These are phyloP conservation scores for Vitis rupestris DNA, from an alignment of 164 flowering plant species.

Conservation along the genomic window DNA sequence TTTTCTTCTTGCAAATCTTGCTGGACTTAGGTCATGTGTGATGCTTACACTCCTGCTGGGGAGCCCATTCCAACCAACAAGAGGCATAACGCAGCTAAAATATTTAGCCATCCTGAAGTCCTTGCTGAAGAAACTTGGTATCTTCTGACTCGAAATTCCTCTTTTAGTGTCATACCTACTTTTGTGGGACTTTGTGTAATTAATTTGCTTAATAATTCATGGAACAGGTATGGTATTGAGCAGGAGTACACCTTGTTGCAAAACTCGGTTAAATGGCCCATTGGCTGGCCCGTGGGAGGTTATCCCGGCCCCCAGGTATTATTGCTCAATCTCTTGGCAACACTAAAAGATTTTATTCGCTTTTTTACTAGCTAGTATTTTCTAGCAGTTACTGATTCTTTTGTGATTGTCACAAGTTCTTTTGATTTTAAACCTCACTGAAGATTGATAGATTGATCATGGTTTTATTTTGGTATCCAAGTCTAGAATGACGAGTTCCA, in stretches of 20 bases:
- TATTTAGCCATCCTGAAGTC: constrained; percentile 55
- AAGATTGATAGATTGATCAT: no score
- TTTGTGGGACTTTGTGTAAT: neutral
- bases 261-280: constrained; percentile 40
- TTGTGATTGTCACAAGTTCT: no score
- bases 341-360: neutral
- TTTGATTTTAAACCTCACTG: no score
- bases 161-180: neutral
- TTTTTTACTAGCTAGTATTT: neutral
- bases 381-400: no score
- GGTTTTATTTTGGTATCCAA: no score
- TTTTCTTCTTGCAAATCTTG: neutral
- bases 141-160: neutral
- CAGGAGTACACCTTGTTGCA: constrained; percentile 49
- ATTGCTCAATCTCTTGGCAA: neutral
- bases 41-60: constrained; percentile 53
- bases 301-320: constrained; percentile 54
- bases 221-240: constrained; percentile 46
- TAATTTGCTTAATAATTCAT: neutral
- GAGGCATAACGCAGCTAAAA: constrained; percentile 43
- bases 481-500: no score
- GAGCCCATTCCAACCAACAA: constrained; percentile 54
- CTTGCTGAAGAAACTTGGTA: constrained; percentile 57
- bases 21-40: constrained; percentile 43
- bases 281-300: constrained; percentile 58